Base-by-base conservation (phyloP, 306 rosid genomes). In the Hippophae tibetana region DNA sequence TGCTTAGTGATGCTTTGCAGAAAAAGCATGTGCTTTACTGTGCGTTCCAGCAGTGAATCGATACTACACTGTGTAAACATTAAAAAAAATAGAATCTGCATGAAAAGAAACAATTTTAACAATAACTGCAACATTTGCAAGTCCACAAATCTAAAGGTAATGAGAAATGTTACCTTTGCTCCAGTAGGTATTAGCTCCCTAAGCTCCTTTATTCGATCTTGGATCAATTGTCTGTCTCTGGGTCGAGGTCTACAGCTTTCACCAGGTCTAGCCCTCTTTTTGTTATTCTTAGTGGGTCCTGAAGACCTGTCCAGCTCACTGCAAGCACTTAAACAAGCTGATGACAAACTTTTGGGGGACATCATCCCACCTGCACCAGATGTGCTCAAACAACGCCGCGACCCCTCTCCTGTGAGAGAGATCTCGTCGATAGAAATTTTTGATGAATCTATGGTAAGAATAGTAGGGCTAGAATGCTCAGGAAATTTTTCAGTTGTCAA, bases 181-280 rank as follows among this genome's bases (percentile, higher is more conserved):
- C 97, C 99, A 67, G 65, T 84, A 43, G 99, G 99, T 52, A 86
- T 95, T 58, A 93, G 75, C 65, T 93, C 97, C 67, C 99, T 80
- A 64, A 93, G 80, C 70, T 93, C 99, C 74, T 93, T 89, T 11
- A 93, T 88, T 23, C 99, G 99, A 65, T 93, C 99, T 76, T 93
- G 99, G 71, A 93, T 93, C 78, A 93, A 77, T 68, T 93, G 99
- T 61, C 99, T 77, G 77, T 93, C 99, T 84, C 99, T 86, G 38
- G 97, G 99, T 71, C 99, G 82, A 49, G 99, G 99, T 75, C 94
- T 86, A 74, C 85, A 73, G 74, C 76, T 86, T 74, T 88, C 99
- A 57, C 99, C 95, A 2, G 95, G 89, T 67, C 89, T 77, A 42
- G 94, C 85, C 72, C 94, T 86, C 82, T 89, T 92, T 74, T 89